Evolutionary conservation across 176 grass and related monocot species (phyloP).

Genomic region (Areca catechu): DNA sequence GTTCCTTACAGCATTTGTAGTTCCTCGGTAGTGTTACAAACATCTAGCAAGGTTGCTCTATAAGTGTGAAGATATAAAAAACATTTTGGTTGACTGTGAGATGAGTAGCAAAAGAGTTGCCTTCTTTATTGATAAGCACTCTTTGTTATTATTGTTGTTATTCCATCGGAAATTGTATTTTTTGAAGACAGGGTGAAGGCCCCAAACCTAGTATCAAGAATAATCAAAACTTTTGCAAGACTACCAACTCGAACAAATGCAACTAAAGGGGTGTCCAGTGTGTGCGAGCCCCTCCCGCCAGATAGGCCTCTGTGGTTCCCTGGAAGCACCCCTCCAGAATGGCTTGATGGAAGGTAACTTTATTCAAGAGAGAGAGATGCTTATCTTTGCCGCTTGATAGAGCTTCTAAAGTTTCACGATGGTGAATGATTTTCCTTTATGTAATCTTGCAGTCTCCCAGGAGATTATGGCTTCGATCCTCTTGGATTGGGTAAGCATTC

Average conservation of each 20-base stretch:
- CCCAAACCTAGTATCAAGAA: conserved; percentile 9
- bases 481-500: conserved; percentile 54
- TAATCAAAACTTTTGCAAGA: background rate
- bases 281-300: conserved; percentile 69
- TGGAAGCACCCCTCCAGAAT: conserved; percentile 53
- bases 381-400: no score
- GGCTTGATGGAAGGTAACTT: conserved; percentile 82
- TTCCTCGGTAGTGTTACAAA: no score
- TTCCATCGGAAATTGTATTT: background rate
- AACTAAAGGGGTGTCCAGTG: conserved; percentile 61
- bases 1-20: background rate
- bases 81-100: no score
- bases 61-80: no score
- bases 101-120: no score
- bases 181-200: conserved; percentile 5
- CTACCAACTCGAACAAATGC: conserved; percentile 22
- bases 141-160: no score
- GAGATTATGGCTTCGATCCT: conserved; percentile 84
- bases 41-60: no score
- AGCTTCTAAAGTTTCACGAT: no score
- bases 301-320: conserved; percentile 92
- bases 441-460: conserved; percentile 51
- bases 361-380: background rate
- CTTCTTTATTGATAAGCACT: no score
- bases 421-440: background rate